A percentile compares a stretch with the other conserved stretches of the same genome.
phyloP scores from a whole-genome alignment of 2,329 filamentous ascomycete species.

The Alternaria novae-zelandiae region DNA sequence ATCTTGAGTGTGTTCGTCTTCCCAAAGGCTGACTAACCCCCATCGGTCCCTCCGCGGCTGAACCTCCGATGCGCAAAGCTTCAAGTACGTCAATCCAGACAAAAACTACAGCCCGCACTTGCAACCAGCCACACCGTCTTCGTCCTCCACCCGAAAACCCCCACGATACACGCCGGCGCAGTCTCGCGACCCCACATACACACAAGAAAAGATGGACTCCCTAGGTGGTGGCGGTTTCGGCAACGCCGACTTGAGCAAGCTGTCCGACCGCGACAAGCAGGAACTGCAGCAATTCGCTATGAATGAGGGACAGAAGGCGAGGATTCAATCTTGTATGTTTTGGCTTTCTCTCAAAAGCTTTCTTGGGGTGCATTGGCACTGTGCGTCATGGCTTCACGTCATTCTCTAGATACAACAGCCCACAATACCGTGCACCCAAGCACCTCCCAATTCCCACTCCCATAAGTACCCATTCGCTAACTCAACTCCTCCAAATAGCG shows the following conservation, averaged over 20 bases:
- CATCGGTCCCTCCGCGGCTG: not conserved
- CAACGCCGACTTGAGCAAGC: slow-evolving; percentile 72
- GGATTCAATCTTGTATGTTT: slow-evolving; percentile 64
- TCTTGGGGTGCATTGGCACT: too few species aligned
- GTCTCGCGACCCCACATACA: slow-evolving; percentile 6
- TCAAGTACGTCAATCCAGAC: not conserved
- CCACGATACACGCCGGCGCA: not conserved
- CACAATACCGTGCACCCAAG: too few species aligned
- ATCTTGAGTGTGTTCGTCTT: too few species aligned
- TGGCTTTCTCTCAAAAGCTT: too few species aligned
- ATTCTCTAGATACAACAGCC: too few species aligned
- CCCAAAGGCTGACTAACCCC: not conserved
- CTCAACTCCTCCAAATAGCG: slow-evolving; percentile 41
- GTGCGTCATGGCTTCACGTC: too few species aligned
- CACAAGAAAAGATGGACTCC: slow-evolving; percentile 38
- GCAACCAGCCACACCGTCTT: not conserved
- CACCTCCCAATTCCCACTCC: too few species aligned
- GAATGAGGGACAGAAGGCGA: slow-evolving; percentile 85
- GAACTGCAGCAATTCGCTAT: slow-evolving; percentile 86
- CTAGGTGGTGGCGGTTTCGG: slow-evolving; percentile 53
- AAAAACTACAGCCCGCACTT: not conserved
- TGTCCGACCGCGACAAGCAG: slow-evolving; percentile 81
- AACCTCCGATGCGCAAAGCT: not conserved
- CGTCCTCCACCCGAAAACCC: not conserved
- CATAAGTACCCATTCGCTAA: not conserved